These are phyloP conservation scores for Cryptomeria japonica DNA, from an alignment of 75 land plant genomes.

Conservation along the genomic window DNA sequence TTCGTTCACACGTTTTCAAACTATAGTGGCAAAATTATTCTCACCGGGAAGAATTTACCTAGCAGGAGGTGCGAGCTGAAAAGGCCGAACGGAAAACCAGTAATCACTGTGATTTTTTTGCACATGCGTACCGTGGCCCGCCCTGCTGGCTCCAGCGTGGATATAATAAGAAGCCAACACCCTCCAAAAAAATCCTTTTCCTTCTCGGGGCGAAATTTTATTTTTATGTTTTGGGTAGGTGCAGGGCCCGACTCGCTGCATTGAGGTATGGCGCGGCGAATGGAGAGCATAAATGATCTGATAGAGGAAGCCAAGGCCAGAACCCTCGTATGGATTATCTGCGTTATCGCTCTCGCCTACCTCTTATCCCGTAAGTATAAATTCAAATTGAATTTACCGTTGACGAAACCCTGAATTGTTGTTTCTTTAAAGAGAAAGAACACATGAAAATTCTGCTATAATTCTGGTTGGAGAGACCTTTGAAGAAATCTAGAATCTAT, in stretches of 20 bases:
- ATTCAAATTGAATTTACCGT: background rate
- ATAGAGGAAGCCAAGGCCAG: constrained; percentile 80
- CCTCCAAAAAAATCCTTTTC: background rate
- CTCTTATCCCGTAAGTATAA: constrained; percentile 56
- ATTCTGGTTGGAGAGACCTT: background rate
- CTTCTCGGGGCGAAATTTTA: background rate
- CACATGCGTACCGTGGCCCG: background rate
- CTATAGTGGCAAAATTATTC: too few species aligned
- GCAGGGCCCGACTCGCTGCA: background rate
- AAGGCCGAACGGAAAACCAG: background rate
- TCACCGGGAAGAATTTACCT: too few species aligned
- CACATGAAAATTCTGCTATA: background rate
- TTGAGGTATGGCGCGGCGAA: constrained; percentile 11
- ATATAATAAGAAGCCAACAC: background rate
- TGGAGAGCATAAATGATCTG: constrained; percentile 63
- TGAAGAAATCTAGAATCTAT: background rate
- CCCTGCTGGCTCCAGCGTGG: constrained; percentile 4
- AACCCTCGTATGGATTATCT: constrained; percentile 52
- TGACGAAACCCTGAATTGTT: background rate
- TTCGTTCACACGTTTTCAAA: too few species aligned
- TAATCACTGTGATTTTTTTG: background rate
- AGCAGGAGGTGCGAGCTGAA: background rate
- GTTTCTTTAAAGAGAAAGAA: background rate
- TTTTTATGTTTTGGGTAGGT: background rate
- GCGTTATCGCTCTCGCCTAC: constrained; percentile 49